phyloP scores from a whole-genome alignment of 208 protist species.

The Porcisia hertigi region DNA sequence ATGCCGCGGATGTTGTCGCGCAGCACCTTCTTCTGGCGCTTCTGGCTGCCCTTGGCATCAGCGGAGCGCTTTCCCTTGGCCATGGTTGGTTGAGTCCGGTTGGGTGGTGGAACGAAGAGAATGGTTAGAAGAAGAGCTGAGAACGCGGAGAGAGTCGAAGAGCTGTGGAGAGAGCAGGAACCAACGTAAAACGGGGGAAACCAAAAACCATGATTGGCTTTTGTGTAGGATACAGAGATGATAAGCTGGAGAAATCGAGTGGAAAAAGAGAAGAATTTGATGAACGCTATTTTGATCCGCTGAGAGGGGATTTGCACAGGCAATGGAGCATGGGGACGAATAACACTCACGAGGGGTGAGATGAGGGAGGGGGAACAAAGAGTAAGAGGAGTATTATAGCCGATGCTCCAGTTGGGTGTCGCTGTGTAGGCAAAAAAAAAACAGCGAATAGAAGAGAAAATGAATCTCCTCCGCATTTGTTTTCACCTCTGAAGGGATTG shows the following conservation, averaged over 20 bases:
- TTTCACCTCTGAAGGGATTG: neutral
- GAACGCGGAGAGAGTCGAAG: constrained; percentile 1
- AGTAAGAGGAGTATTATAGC: neutral
- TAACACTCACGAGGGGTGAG: neutral
- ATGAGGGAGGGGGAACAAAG: too few species aligned
- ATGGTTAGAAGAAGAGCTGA: neutral
- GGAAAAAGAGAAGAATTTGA: neutral
- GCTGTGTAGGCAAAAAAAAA: neutral
- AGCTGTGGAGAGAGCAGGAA: neutral
- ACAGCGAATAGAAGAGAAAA: neutral
- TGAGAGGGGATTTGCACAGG: neutral
- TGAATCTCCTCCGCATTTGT: neutral
- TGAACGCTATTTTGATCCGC: neutral
- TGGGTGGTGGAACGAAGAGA: neutral
- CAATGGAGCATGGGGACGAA: too few species aligned
- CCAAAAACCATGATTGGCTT: neutral
- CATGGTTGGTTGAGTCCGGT: neutral
- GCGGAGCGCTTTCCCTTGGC: too few species aligned
- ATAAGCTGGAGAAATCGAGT: neutral
- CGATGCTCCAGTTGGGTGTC: neutral
- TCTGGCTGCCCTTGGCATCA: too few species aligned
- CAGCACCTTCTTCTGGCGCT: too few species aligned
- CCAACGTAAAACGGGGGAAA: neutral
- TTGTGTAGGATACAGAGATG: neutral
- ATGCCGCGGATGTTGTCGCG: too few species aligned